Evolutionary conservation across 805 yeast genomes (phyloP).

Genomic region (Blastobotrys americana): DNA sequence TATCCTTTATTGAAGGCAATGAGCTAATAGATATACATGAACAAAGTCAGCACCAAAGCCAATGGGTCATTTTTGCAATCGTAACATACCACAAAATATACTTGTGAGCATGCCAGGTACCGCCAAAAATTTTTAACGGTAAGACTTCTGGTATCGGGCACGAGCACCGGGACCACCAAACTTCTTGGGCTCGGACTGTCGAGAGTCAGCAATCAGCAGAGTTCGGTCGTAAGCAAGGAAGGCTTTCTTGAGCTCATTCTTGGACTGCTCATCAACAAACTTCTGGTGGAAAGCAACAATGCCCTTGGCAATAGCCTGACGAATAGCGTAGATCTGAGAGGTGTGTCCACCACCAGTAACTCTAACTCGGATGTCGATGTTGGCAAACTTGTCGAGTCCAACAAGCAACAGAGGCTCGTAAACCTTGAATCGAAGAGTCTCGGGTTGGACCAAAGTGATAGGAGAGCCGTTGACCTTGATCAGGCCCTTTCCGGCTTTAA

Average conservation of each 20-base stretch:
- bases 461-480: slow-evolving; percentile 99
- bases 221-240: slow-evolving; percentile 98
- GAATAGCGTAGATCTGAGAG: slow-evolving; percentile 98
- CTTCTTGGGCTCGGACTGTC: slow-evolving; percentile 99
- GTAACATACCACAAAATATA: too few relatives aligned
- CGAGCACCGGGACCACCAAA: slow-evolving; percentile 99
- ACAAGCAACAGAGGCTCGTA: slow-evolving; percentile 98
- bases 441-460: slow-evolving; percentile 98
- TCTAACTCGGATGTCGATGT: slow-evolving; percentile 97
- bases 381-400: slow-evolving; percentile 97
- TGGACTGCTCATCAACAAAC: slow-evolving; percentile 98
- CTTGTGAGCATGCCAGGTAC: too few relatives aligned
- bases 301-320: slow-evolving; percentile 99
- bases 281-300: slow-evolving; percentile 99
- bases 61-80: too few relatives aligned
- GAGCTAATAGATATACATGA: background rate
- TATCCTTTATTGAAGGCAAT: background rate
- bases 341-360: slow-evolving; percentile 99
- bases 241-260: slow-evolving; percentile 98
- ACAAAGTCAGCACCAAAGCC: background rate
- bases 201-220: slow-evolving; percentile 97
- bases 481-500: slow-evolving; percentile 98
- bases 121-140: slow-evolving; percentile 61
- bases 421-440: slow-evolving; percentile 97
- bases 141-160: slow-evolving; percentile 99